Percentiles rank a stretch among this genome's conserved stretches.
Evolutionary conservation across 2,329 filamentous ascomycete genomes (phyloP).

Genomic region (Alternaria hordeiaustralica): DNA sequence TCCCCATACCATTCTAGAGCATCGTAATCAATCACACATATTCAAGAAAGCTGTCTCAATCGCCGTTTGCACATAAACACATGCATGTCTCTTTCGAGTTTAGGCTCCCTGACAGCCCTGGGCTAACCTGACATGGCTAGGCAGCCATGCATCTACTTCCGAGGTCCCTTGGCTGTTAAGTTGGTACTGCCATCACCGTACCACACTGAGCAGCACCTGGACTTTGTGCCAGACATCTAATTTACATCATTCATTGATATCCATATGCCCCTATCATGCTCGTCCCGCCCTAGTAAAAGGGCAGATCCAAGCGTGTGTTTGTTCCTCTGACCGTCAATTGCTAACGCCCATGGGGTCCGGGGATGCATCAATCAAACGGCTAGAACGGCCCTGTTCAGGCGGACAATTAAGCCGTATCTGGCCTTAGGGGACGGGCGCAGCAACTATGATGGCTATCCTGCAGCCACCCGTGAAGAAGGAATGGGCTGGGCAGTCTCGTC

Average conservation of each 20-base stretch:
- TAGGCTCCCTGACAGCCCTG: neutral
- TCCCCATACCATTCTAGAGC: neutral
- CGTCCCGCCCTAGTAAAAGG: neutral
- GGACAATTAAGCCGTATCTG: neutral
- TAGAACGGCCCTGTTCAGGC: neutral
- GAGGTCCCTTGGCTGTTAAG: neutral
- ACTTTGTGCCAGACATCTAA: neutral
- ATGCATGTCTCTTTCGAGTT: neutral
- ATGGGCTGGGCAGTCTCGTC: neutral
- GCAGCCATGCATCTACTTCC: neutral
- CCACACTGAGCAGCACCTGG: neutral
- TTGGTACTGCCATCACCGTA: neutral
- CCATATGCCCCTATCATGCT: neutral
- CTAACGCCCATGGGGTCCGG: neutral
- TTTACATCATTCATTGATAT: neutral
- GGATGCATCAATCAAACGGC: neutral
- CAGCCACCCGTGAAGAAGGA: neutral
- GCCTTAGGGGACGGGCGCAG: neutral
- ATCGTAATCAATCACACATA: neutral
- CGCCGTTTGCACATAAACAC: neutral
- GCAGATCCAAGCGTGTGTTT: neutral
- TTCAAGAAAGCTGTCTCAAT: neutral
- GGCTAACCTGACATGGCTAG: neutral
- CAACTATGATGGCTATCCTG: neutral
- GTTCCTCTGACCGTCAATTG: neutral